Evolutionary conservation across 257 asterid genomes (phyloP).

Genomic region (Parsonsia alboflavescens): DNA sequence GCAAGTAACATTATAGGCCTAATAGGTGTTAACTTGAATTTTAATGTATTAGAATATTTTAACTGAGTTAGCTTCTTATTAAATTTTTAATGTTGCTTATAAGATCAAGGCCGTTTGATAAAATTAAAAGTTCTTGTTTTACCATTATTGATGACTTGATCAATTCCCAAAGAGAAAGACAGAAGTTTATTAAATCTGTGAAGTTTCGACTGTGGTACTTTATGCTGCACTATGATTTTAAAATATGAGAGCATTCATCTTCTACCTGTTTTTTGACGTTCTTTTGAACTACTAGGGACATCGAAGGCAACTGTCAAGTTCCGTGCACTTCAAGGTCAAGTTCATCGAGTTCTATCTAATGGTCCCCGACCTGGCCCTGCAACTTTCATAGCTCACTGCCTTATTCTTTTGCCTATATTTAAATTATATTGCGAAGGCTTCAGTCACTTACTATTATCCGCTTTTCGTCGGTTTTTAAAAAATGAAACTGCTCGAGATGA

Average conservation of each 20-base stretch:
- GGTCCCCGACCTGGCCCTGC: slow-evolving; percentile 67
- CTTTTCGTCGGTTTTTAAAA: slow-evolving; percentile 57
- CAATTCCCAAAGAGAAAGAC: not conserved
- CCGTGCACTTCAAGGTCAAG: slow-evolving; percentile 64
- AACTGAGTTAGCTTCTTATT: not conserved
- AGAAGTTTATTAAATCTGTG: slow-evolving; percentile 1
- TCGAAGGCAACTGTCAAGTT: slow-evolving; percentile 65
- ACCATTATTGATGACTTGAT: not conserved
- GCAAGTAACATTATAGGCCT: not conserved
- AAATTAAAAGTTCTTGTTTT: not conserved
- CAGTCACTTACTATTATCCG: slow-evolving; percentile 75
- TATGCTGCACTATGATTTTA: not conserved
- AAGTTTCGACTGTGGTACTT: slow-evolving; percentile 8
- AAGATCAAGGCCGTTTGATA: not conserved
- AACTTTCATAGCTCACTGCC: slow-evolving; percentile 66
- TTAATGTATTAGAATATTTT: not conserved
- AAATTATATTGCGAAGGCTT: slow-evolving; percentile 58
- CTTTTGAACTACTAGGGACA: slow-evolving; percentile 48
- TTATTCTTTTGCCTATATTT: slow-evolving; percentile 54
- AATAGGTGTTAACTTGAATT: too few relatives aligned
- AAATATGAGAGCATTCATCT: not conserved
- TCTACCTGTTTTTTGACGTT: slow-evolving; percentile 2
- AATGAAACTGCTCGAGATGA: slow-evolving; percentile 39
- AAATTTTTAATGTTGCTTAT: not conserved
- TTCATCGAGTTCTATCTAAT: slow-evolving; percentile 44